phyloP scores from a whole-genome alignment of 2,329 filamentous ascomycete genomes.

The Scortechinia acanthostroma region DNA sequence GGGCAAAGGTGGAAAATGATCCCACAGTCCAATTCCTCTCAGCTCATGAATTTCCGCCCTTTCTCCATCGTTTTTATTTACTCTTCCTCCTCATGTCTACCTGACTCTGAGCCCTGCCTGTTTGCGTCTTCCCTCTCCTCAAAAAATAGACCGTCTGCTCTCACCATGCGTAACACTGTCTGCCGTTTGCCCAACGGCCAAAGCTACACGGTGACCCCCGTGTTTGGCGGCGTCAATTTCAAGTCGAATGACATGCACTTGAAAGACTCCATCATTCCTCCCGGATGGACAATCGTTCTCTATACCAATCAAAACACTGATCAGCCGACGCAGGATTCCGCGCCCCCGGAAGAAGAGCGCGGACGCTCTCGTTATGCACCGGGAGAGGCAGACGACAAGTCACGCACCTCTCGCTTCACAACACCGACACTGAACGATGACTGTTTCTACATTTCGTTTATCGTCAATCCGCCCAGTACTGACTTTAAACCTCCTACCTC shows the following conservation, averaged over 20 bases:
- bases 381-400: slow-evolving; percentile 14
- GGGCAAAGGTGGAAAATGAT: too few species aligned
- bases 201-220: slow-evolving; percentile 71
- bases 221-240: slow-evolving; percentile 89
- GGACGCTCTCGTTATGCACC: slow-evolving; percentile 6
- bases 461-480: slow-evolving; percentile 72
- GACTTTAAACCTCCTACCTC: slow-evolving; percentile 77
- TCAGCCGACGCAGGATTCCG: slow-evolving; percentile 16
- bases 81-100: too few species aligned
- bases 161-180: slow-evolving; percentile 12
- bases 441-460: slow-evolving; percentile 82
- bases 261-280: slow-evolving; percentile 67
- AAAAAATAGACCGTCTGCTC: background rate
- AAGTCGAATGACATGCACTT: slow-evolving; percentile 70
- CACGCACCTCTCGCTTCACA: slow-evolving; percentile 57
- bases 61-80: too few species aligned
- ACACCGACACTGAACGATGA: slow-evolving; percentile 73
- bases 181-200: slow-evolving; percentile 83
- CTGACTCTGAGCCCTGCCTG: background rate
- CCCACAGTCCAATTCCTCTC: too few species aligned
- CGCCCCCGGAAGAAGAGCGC: slow-evolving; percentile 16
- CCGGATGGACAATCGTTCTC: slow-evolving; percentile 84
- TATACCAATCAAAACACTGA: slow-evolving; percentile 49
- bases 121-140: background rate
- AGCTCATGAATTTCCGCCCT: too few species aligned